Evolutionary conservation across 371 early-diverging fungal species (phyloP).

Genomic region (Synchytrium microbalum): DNA sequence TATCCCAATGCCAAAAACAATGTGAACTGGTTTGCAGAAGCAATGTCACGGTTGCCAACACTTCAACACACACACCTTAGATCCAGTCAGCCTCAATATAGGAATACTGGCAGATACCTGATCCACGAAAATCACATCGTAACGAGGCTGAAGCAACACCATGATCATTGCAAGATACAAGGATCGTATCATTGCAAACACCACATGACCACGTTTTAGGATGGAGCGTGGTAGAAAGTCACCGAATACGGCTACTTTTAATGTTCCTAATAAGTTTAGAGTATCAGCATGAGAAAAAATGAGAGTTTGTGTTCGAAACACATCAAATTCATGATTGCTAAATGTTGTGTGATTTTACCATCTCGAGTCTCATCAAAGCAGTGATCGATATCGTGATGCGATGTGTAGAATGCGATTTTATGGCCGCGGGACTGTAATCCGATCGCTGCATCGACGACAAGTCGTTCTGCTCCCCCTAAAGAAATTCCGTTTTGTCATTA

Average conservation of each 20-base stretch:
- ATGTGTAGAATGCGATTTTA: conserved; percentile 73
- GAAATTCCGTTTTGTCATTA: background rate
- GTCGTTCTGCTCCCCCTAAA: conserved; percentile 87
- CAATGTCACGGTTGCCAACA: background rate
- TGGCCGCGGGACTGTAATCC: conserved; percentile 75
- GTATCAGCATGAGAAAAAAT: background rate
- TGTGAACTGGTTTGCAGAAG: background rate
- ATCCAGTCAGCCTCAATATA: conserved; percentile 54
- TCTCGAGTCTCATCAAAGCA: conserved; percentile 89
- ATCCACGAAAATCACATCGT: conserved; percentile 82
- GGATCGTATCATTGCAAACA: conserved; percentile 76
- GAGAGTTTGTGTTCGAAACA: background rate
- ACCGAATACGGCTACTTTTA: conserved; percentile 64
- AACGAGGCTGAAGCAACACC: conserved; percentile 23
- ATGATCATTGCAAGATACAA: conserved; percentile 50
- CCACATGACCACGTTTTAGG: conserved; percentile 59
- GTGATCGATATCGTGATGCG: conserved; percentile 80
- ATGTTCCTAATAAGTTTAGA: conserved; percentile 46
- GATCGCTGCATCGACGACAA: conserved; percentile 90
- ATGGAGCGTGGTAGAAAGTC: conserved; percentile 66
- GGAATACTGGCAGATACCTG: conserved; percentile 84
- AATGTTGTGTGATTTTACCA: conserved; percentile 35
- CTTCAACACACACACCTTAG: conserved; percentile 47
- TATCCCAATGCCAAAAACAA: conserved; percentile 4
- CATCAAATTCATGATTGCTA: background rate